Evolutionary conservation across 2,329 filamentous ascomycete species (phyloP), one percentile per base, ranked within the genome.

Genomic region (Pyrenophora seminiperda): DNA sequence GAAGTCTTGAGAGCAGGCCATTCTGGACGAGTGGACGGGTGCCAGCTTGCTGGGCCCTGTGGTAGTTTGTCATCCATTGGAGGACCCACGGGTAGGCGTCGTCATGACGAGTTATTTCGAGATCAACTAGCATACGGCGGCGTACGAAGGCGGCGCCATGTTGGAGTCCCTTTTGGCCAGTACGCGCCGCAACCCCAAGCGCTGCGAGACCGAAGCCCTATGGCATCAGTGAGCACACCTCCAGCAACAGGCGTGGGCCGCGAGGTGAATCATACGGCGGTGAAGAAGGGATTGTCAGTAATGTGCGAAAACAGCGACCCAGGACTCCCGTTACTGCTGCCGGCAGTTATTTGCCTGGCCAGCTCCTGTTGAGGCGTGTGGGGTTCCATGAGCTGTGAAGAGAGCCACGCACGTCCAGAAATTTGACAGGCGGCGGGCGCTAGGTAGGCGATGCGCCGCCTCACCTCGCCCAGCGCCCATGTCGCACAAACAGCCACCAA

Each of bases 21-120:
- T 62, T 53, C 58, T 63, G 60, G 14, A 46, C 58, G 29, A 59
- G 43, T 14, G 56, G 56, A 42, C 73, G 69, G 14, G 61, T 46
- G 41, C 69, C 67, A 5, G 75, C 66, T 81, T 88, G 54, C 80
- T 89, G 61, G 66, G 77, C 67, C 46, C 85, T 81, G 42, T 91
- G 90, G 58, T 91, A 90, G 47, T 90, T 83, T 5, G 91, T 92
- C 72, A 99, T 89, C 92, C 94, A 99, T 58, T 92, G 87, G 7
- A 99, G 81, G 33, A 99, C 85, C 93, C 92, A 97, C 32, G 86
- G 86, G 71, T 97, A 99, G 1, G 93, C 92, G 36, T 91, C 86
- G 75, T 99, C 94, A 65, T 93, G 90, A 69, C 91, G 89, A 73
- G 90, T 93, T 73, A 99, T 96, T 75, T 99, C 94, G 65, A 99